Conservation (phyloP, 1,139 yeast species). For the Suhomyces coccinellae region DNA sequence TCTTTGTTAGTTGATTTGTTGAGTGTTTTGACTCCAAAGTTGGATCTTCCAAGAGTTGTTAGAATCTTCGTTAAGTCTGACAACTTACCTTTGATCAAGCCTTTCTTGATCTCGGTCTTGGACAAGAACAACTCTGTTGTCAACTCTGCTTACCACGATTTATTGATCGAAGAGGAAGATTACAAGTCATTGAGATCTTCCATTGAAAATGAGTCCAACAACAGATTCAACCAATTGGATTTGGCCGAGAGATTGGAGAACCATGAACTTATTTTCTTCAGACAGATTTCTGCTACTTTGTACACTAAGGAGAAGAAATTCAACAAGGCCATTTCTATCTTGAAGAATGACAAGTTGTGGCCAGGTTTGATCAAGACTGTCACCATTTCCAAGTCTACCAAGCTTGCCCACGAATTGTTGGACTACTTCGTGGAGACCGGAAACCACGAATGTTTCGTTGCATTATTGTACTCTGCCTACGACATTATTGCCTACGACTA, state of each 20-base stretch:
- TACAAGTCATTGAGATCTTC: slow-evolving; percentile 84
- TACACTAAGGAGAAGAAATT: slow-evolving; percentile 94
- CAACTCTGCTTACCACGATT: slow-evolving; percentile 91
- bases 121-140: slow-evolving; percentile 89
- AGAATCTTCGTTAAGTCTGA: slow-evolving; percentile 94
- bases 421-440: slow-evolving; percentile 96
- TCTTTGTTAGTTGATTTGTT: slow-evolving; percentile 84
- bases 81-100: slow-evolving; percentile 92
- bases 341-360: slow-evolving; percentile 94
- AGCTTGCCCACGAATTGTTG: slow-evolving; percentile 85
- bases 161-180: slow-evolving; percentile 95
- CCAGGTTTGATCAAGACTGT: slow-evolving; percentile 92
- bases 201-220: slow-evolving; percentile 75
- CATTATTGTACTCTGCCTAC: slow-evolving; percentile 84
- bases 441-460: slow-evolving; percentile 93
- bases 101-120: slow-evolving; percentile 89
- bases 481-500: slow-evolving; percentile 77
- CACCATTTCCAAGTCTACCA: slow-evolving; percentile 72
- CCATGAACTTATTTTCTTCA: slow-evolving; percentile 86
- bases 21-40: slow-evolving; percentile 82
- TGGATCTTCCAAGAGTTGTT: slow-evolving; percentile 93
- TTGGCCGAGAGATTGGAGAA: slow-evolving; percentile 91
- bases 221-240: slow-evolving; percentile 88
- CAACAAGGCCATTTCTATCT: slow-evolving; percentile 81
- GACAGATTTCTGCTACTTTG: slow-evolving; percentile 92